Percentiles rank a stretch among this genome's conserved stretches.
These are phyloP conservation scores for Wickerhamomyces rabaulensis DNA, from an alignment of 805 yeast genomes.

Conservation along the genomic window DNA sequence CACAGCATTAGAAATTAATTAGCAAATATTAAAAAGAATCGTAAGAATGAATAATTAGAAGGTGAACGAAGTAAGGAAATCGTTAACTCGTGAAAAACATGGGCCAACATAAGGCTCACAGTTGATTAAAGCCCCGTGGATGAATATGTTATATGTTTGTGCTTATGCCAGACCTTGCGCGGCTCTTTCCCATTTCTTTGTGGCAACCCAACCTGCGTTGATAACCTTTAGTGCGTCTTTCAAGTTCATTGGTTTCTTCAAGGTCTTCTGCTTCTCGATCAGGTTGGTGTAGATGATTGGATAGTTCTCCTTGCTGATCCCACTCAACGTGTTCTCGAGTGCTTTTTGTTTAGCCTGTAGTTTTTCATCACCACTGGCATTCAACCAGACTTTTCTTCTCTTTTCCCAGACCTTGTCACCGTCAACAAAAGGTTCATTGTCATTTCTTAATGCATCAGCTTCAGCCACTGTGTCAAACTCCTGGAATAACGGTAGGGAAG, in stretches of 20 bases:
- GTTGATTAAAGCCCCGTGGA: no score
- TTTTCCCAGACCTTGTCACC: conserved; percentile 67
- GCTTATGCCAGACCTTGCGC: conserved; percentile 31
- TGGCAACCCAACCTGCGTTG: conserved; percentile 80
- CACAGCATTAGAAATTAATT: not conserved
- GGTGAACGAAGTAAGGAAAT: not conserved
- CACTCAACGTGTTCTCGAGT: conserved; percentile 19
- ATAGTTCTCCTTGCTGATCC: conserved; percentile 46
- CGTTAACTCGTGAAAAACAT: not conserved
- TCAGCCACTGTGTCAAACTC: conserved; percentile 29
- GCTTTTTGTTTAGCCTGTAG: conserved; percentile 13
- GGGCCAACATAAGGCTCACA: no score
- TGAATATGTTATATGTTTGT: no score
- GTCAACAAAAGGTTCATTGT: conserved; percentile 34
- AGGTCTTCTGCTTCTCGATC: conserved; percentile 61
- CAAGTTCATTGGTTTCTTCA: conserved; percentile 69
- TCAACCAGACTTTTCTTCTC: conserved; percentile 65
- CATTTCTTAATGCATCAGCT: conserved; percentile 9
- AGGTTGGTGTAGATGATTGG: conserved; percentile 61
- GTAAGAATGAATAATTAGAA: not conserved
- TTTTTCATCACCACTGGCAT: conserved; percentile 26
- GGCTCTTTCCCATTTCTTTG: conserved; percentile 65
- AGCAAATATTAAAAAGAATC: not conserved
- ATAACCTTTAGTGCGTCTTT: conserved; percentile 66
- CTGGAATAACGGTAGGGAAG: conserved; percentile 17